phyloP scores from a whole-genome alignment of 768 basidiomycete genomes.

The Steccherinum ochraceum region DNA sequence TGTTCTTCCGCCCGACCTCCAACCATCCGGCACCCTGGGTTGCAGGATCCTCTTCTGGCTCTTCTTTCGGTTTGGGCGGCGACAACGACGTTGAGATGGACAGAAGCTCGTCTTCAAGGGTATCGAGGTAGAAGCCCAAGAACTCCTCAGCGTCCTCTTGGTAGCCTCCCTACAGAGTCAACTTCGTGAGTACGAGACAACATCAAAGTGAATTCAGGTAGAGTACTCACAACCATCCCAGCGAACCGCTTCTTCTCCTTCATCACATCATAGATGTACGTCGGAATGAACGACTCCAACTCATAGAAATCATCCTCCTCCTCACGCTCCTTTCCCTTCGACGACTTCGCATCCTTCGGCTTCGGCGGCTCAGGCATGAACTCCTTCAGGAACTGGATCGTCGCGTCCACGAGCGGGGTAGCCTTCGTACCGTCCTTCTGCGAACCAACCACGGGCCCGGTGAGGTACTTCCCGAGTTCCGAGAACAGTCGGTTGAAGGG shows the following conservation, averaged over 20 bases:
- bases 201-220: constrained; percentile 8
- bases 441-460: constrained; percentile 24
- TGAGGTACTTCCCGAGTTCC: constrained; percentile 55
- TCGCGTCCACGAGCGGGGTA: constrained; percentile 62
- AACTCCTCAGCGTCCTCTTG: constrained; percentile 99
- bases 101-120: constrained; percentile 87
- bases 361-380: constrained; percentile 40
- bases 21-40: constrained; percentile 75
- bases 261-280: constrained; percentile 86
- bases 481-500: constrained; percentile 78
- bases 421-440: constrained; percentile 26
- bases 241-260: constrained; percentile 92
- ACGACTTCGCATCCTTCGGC: constrained; percentile 7
- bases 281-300: constrained; percentile 74
- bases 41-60: constrained; percentile 18
- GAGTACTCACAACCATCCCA: constrained; percentile 75
- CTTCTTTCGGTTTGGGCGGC: constrained; percentile 27
- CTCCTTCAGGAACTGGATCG: constrained; percentile 71
- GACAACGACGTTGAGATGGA: constrained; percentile 51
- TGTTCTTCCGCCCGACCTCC: constrained; percentile 89
- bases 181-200: too few species aligned
- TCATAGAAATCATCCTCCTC: constrained; percentile 42
- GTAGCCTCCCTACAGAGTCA: constrained; percentile 84
- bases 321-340: constrained; percentile 35
- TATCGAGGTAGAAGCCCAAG: constrained; percentile 94